phyloP scores from a whole-genome alignment of 176 grass and related monocot genomes.

The Carex cristatella region DNA sequence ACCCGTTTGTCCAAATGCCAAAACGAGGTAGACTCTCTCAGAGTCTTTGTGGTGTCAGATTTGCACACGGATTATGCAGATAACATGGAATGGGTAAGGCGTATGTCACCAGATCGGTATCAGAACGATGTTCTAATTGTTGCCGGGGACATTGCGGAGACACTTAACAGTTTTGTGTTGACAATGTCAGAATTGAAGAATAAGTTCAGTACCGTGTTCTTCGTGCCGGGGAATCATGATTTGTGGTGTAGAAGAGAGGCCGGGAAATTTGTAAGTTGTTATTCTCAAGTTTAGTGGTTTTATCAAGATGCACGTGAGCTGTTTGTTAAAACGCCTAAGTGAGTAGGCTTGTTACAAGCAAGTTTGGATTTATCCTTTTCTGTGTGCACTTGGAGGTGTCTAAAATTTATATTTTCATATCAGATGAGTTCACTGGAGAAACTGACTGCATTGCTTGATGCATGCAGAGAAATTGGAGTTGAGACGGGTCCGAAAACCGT shows the following conservation, averaged over 20 bases:
- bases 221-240: conserved; percentile 89
- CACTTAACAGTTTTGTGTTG: conserved; percentile 49
- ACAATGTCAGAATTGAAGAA: conserved; percentile 67
- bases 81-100: conserved; percentile 96
- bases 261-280: conserved; percentile 60
- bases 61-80: conserved; percentile 83
- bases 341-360: neutral
- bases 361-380: neutral
- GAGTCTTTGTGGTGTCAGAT: conserved; percentile 87
- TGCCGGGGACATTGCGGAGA: conserved; percentile 86
- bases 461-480: conserved; percentile 83
- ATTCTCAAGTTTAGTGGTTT: neutral
- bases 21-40: conserved; percentile 20
- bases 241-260: conserved; percentile 77
- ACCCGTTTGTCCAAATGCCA: conserved; percentile 28
- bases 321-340: conserved; percentile 40
- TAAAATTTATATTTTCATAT: conserved; percentile 58
- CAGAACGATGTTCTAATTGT: conserved; percentile 69
- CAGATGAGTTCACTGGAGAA: conserved; percentile 96
- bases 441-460: conserved; percentile 94
- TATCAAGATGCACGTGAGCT: conserved; percentile 17
- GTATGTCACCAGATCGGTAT: conserved; percentile 37
- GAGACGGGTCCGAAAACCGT: conserved; percentile 70
- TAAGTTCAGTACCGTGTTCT: conserved; percentile 62
- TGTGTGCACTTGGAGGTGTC: conserved; percentile 26